Evolutionary conservation across 805 yeast genomes (phyloP).

Genomic region (Candida namnaoensis): DNA sequence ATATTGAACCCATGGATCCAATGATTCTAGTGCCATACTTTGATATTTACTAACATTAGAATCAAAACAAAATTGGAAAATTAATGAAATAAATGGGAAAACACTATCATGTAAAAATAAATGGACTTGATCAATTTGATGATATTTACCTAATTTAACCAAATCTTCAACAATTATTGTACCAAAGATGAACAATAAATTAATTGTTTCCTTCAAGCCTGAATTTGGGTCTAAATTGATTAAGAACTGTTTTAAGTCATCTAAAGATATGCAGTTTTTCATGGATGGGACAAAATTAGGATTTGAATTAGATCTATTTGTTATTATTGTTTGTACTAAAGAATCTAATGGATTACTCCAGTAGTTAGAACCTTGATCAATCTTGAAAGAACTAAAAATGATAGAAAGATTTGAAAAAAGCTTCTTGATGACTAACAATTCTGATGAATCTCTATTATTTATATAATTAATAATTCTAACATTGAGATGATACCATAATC

Average conservation of each 20-base stretch:
- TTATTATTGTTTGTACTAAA: slow-evolving; percentile 10
- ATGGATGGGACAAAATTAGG: slow-evolving; percentile 3
- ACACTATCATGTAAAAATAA: slow-evolving; percentile 24
- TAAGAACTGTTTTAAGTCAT: slow-evolving; percentile 1
- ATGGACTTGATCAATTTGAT: slow-evolving; percentile 24
- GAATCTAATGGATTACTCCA: slow-evolving; percentile 34
- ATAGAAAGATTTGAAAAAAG: slow-evolving; percentile 46
- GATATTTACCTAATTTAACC: slow-evolving; percentile 22
- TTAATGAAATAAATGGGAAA: slow-evolving; percentile 21
- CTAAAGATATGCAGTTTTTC: not conserved
- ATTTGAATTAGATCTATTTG: slow-evolving; percentile 1
- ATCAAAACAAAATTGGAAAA: slow-evolving; percentile 8
- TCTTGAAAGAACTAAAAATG: slow-evolving; percentile 23
- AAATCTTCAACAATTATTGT: slow-evolving; percentile 47
- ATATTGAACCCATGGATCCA: slow-evolving; percentile 28
- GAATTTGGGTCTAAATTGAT: slow-evolving; percentile 10
- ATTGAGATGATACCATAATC: slow-evolving; percentile 4
- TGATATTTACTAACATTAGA: slow-evolving; percentile 4
- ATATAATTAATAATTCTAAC: not conserved
- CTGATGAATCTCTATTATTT: not conserved
- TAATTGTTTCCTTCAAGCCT: not conserved
- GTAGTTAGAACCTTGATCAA: slow-evolving; percentile 20
- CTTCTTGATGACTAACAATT: slow-evolving; percentile 44
- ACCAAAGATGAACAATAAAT: slow-evolving; percentile 18
- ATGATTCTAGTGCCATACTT: slow-evolving; percentile 19